These are phyloP conservation scores for Leishmania aethiopica DNA, from an alignment of 208 protist genomes.

Conservation along the genomic window DNA sequence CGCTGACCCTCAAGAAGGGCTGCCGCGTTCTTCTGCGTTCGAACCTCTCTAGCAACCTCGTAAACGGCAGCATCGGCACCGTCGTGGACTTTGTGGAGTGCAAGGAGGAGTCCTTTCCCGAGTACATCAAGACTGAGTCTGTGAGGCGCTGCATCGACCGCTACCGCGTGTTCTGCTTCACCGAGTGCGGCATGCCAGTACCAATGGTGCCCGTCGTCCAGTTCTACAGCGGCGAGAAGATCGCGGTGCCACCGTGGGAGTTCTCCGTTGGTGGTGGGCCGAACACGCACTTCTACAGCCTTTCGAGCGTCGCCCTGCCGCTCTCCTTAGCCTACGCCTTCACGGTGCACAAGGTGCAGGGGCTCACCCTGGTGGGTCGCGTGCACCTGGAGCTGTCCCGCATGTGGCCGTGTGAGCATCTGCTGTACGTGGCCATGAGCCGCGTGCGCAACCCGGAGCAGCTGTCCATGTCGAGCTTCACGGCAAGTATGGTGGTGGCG, in stretches of 20 bases:
- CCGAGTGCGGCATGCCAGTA: constrained; percentile 79
- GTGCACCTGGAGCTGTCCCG: constrained; percentile 88
- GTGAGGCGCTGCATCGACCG: constrained; percentile 76
- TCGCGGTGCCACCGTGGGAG: constrained; percentile 85
- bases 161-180: constrained; percentile 82
- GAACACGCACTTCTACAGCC: constrained; percentile 80
- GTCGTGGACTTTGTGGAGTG: constrained; percentile 86
- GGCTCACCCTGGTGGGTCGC: constrained; percentile 80
- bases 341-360: constrained; percentile 92
- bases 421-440: constrained; percentile 91
- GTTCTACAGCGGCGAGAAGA: constrained; percentile 82
- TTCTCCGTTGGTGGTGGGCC: constrained; percentile 75
- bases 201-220: constrained; percentile 84
- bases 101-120: constrained; percentile 65
- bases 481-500: constrained; percentile 76
- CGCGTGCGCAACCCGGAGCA: constrained; percentile 90
- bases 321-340: constrained; percentile 90
- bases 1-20: constrained; percentile 84
- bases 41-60: constrained; percentile 79
- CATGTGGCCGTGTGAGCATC: constrained; percentile 91
- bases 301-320: constrained; percentile 72
- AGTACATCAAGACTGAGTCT: constrained; percentile 57
- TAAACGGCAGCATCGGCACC: constrained; percentile 90
- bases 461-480: constrained; percentile 83
- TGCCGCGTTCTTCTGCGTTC: constrained; percentile 81